phyloP scores from a whole-genome alignment of 257 asterid genomes.

The Solanum sejunctum region DNA sequence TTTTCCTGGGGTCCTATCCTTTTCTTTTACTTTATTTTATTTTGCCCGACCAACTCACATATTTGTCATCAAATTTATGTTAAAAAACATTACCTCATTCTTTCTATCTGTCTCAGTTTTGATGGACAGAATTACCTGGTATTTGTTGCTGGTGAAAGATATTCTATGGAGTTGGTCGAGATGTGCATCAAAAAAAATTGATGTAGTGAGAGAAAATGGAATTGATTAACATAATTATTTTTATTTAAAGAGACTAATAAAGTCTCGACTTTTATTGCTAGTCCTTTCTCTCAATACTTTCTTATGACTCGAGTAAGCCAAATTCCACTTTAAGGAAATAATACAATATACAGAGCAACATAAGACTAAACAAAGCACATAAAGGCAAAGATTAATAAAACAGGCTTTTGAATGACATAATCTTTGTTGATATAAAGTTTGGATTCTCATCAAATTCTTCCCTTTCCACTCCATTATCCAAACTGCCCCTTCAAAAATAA shows the following conservation, averaged over 20 bases:
- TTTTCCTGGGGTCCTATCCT: background rate
- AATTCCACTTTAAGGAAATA: background rate
- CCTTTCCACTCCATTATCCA: background rate
- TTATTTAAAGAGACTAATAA: background rate
- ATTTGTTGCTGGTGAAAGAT: background rate
- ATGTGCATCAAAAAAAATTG: too few relatives aligned
- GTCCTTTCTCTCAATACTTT: background rate
- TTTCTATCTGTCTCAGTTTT: background rate
- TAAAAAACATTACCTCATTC: background rate
- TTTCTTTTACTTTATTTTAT: background rate
- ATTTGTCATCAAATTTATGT: background rate
- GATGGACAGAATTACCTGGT: background rate
- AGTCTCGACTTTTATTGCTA: background rate
- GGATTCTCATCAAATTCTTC: background rate
- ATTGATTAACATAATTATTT: background rate
- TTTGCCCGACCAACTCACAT: background rate
- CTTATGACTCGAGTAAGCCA: background rate
- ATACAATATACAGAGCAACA: background rate
- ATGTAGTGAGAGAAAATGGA: background rate
- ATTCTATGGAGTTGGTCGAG: too few relatives aligned
- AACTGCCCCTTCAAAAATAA: background rate
- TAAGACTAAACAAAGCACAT: background rate
- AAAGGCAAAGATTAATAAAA: background rate
- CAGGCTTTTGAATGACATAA: background rate
- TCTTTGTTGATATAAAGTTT: background rate